These are phyloP conservation scores for Phytophthora litchii DNA, from an alignment of 352 stramenopile genomes.

Conservation along the genomic window DNA sequence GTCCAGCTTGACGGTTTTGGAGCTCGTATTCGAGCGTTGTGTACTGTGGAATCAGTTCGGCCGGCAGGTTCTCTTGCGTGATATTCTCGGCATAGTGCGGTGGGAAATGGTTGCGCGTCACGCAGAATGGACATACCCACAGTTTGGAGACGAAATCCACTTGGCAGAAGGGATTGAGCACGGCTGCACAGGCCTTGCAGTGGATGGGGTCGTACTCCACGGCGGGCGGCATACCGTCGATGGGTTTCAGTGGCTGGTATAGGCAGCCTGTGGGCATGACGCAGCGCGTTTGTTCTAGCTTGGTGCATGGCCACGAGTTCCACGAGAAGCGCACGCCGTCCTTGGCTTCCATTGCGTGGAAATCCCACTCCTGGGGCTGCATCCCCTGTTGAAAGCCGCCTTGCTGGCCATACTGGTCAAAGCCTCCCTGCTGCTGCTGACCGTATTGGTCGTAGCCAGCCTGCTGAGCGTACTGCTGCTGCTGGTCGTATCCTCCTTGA, in stretches of 20 bases:
- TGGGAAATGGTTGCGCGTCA: slow-evolving; percentile 98
- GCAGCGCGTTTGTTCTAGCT: slow-evolving; percentile 97
- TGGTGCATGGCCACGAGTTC: slow-evolving; percentile 98
- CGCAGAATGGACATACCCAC: slow-evolving; percentile 99
- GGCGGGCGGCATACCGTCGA: slow-evolving; percentile 92
- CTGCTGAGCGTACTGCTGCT: slow-evolving; percentile 27
- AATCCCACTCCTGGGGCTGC: slow-evolving; percentile 88
- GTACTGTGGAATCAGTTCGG: slow-evolving; percentile 99
- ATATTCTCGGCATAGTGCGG: slow-evolving; percentile 96
- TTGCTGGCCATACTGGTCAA: slow-evolving; percentile 64
- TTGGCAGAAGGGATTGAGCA: slow-evolving; percentile 99
- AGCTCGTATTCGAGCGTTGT: slow-evolving; percentile 99
- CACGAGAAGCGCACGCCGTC: slow-evolving; percentile 98
- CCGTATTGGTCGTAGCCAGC: slow-evolving; percentile 36
- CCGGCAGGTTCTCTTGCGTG: slow-evolving; percentile 98
- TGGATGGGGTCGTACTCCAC: slow-evolving; percentile 99
- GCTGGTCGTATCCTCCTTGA: slow-evolving; percentile 20
- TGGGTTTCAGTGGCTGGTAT: slow-evolving; percentile 98
- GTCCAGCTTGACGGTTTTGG: slow-evolving; percentile 90
- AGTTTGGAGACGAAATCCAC: slow-evolving; percentile 99
- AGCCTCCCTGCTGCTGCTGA: slow-evolving; percentile 27
- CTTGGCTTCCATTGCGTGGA: slow-evolving; percentile 82
- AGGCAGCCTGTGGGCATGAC: slow-evolving; percentile 96
- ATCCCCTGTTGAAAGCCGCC: slow-evolving; percentile 52
- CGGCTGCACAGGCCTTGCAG: slow-evolving; percentile 96